A percentile compares a stretch with the other conserved stretches of the same genome.
Evolutionary conservation across 805 yeast genomes (phyloP).

Genomic region (Lachancea waltii): DNA sequence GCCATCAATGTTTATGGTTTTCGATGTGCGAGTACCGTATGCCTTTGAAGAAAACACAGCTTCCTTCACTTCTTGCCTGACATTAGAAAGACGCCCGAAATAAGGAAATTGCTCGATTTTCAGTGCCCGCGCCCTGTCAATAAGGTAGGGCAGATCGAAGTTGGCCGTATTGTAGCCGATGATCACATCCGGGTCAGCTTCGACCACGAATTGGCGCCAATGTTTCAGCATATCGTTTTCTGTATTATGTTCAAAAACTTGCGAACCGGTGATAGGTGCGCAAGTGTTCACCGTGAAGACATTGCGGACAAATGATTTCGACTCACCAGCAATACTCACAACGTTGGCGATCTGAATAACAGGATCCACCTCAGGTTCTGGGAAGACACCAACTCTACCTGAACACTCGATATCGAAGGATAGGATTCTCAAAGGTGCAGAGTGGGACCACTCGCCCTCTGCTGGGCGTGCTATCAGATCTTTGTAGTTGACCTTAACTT

Average conservation of each 20-base stretch:
- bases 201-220: slow-evolving; percentile 82
- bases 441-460: slow-evolving; percentile 88
- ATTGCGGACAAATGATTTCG: slow-evolving; percentile 86
- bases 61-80: slow-evolving; percentile 73
- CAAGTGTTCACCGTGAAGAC: slow-evolving; percentile 92
- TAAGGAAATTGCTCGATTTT: slow-evolving; percentile 64
- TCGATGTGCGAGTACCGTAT: slow-evolving; percentile 91
- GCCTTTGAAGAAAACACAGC: slow-evolving; percentile 89
- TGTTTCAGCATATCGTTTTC: slow-evolving; percentile 77
- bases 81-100: slow-evolving; percentile 67
- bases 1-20: slow-evolving; percentile 88
- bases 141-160: slow-evolving; percentile 88
- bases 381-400: slow-evolving; percentile 93
- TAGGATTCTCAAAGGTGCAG: slow-evolving; percentile 88
- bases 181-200: slow-evolving; percentile 90
- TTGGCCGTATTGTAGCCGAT: slow-evolving; percentile 95
- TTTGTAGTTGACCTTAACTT: slow-evolving; percentile 60
- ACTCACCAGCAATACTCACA: slow-evolving; percentile 66
- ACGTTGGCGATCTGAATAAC: slow-evolving; percentile 97
- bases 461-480: slow-evolving; percentile 75
- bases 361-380: slow-evolving; percentile 89
- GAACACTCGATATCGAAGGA: slow-evolving; percentile 99
- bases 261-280: slow-evolving; percentile 89
- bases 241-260: slow-evolving; percentile 64
- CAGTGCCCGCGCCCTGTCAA: slow-evolving; percentile 79